Conservation (phyloP, 2,329 filamentous ascomycete genomes). For the Pseudocercospora crystallina region DNA sequence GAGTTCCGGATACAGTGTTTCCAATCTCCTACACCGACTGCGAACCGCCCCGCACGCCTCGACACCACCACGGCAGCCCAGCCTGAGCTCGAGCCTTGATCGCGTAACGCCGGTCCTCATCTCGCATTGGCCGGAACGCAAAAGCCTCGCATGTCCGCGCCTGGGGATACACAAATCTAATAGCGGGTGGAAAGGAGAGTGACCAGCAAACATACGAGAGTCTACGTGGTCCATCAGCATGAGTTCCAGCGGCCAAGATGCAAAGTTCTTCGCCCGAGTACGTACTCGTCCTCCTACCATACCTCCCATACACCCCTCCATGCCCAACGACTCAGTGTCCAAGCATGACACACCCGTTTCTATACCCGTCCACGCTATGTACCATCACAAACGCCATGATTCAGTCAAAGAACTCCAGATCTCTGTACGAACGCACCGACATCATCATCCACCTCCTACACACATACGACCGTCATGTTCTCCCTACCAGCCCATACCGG, state of each 20-base stretch:
- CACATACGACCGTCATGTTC: constrained; percentile 6
- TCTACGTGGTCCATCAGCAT: constrained; percentile 42
- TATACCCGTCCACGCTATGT: too few species aligned
- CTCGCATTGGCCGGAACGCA: constrained; percentile 11
- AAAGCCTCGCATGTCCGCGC: not conserved
- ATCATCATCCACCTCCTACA: not conserved
- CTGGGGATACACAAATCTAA: too few species aligned
- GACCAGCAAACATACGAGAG: not conserved
- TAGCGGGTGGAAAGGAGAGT: not conserved
- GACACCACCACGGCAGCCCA: constrained; percentile 1
- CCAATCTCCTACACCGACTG: too few species aligned
- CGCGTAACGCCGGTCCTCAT: not conserved
- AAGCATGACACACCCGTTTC: too few species aligned
- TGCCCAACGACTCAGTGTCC: too few species aligned
- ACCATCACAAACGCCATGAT: not conserved
- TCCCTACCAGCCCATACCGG: constrained; percentile 5
- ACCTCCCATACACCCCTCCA: constrained; percentile 2
- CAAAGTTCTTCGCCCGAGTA: constrained; percentile 98
- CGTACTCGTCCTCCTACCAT: constrained; percentile 37
- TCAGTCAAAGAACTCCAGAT: too few species aligned
- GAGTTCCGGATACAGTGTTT: too few species aligned
- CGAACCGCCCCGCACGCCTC: constrained; percentile 7
- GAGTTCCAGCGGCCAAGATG: constrained; percentile 80
- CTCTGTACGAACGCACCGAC: not conserved
- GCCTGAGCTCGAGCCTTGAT: too few species aligned